Evolutionary conservation across 441 rosid species (phyloP), one percentile per base, ranked within the genome.

Genomic region (Adansonia grandidieri): DNA sequence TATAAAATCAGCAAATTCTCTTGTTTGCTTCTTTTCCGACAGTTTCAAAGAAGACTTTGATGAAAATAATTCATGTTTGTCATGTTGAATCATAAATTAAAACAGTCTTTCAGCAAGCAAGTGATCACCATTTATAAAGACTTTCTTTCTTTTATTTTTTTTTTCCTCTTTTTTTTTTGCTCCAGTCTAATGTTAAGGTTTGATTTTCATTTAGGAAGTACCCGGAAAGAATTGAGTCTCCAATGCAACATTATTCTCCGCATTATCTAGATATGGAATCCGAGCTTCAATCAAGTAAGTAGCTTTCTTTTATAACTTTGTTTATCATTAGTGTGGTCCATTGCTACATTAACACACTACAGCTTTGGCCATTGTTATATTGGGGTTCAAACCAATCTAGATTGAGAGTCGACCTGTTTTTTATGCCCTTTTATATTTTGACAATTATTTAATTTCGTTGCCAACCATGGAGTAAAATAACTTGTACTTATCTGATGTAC

Each of bases 271-370:
- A 88, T 32, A 83, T 81, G 82, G 90, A 88, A 67, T 77, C 84
- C n/a, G 92, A 91, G 80, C 77, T 86, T 79, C 87, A 85, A 74
- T 79, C 90, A 57, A 77, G 96, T 91, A 50, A 85, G 89, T 80
- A 61, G 63, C 50, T 53, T 20, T 45, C 1, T 32, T 70, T 13
- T 9, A 6, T 24, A 66, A 22, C 64, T 6, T 50, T 24, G 10
- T 70, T 50, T 14, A 50, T 24, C 2, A 14, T 24, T 42, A 11
- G 4, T 62, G 1, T 22, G 9, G 9, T 57, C 57, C 57, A 14
- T 15, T 5, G 57, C 57, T 14, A 51, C 54, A 11, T 51, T 1
- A 14, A 56, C 9, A 5, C 9, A 56, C 6, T 28, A 28, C 32
- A 28, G 32, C 32, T 28, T 28, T 28, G 32, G 32, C 32, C 32